phyloP scores from a whole-genome alignment of 2,329 filamentous ascomycete genomes.

The Sclerotinia spermophila region DNA sequence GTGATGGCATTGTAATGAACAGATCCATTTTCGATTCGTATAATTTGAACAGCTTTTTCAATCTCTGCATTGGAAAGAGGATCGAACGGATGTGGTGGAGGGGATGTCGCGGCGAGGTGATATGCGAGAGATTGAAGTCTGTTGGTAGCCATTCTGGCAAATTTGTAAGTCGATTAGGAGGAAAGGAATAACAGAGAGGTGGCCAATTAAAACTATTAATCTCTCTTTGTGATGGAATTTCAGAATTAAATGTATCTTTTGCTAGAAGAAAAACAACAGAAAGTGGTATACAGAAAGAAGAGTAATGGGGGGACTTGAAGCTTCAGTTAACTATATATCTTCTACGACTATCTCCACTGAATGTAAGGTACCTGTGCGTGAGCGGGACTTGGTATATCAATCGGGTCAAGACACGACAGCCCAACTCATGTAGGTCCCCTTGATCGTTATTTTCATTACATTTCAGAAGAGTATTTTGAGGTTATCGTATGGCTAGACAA shows the following conservation, averaged over 20 bases:
- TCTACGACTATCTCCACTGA: conserved; percentile 15
- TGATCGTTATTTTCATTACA: conserved; percentile 17
- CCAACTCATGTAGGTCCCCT: neutral
- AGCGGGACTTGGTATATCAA: conserved; percentile 35
- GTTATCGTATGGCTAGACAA: neutral
- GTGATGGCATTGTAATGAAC: conserved; percentile 85
- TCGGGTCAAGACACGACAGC: conserved; percentile 26
- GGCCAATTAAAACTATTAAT: neutral
- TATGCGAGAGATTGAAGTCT: conserved; percentile 60
- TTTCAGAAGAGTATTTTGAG: neutral
- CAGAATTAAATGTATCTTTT: neutral
- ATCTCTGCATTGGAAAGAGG: conserved; percentile 73
- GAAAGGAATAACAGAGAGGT: neutral
- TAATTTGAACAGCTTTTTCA: conserved; percentile 61
- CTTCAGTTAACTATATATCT: conserved; percentile 26
- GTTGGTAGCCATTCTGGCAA: conserved; percentile 38
- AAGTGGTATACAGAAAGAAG: conserved; percentile 14
- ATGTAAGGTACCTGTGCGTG: conserved; percentile 9
- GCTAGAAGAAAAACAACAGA: neutral
- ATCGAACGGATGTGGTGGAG: conserved; percentile 69
- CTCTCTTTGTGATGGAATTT: neutral
- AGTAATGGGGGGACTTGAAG: conserved; percentile 14
- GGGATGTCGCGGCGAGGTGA: conserved; percentile 54
- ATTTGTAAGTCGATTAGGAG: neutral
- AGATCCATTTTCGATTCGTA: conserved; percentile 66